phyloP scores from a whole-genome alignment of 768 basidiomycete genomes.

The Collybia mongolica region DNA sequence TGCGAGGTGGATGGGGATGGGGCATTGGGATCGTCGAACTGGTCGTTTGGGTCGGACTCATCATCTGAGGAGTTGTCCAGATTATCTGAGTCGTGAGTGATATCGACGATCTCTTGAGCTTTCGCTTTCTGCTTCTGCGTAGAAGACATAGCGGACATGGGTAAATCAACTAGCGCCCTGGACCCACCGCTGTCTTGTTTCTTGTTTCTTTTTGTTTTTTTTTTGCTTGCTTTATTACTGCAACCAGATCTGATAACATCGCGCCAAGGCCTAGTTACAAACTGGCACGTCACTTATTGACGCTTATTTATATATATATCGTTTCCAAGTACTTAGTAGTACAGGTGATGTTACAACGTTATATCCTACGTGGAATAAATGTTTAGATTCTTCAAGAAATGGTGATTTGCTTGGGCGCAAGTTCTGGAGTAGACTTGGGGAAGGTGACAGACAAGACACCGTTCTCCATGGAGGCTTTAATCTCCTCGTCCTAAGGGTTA shows the following conservation, averaged over 20 bases:
- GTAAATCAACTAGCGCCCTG: neutral
- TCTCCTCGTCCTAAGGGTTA: constrained; percentile 39
- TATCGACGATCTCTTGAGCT: constrained; percentile 39
- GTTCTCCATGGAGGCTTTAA: constrained; percentile 46
- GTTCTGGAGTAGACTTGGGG: constrained; percentile 42
- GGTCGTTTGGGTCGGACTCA: constrained; percentile 24
- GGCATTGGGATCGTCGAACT: constrained; percentile 8
- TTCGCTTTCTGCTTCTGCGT: constrained; percentile 41
- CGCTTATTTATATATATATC: neutral
- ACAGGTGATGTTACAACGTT: neutral
- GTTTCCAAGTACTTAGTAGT: too few species aligned
- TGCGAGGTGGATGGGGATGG: constrained; percentile 42
- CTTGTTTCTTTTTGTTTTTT: too few species aligned
- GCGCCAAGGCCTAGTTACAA: neutral
- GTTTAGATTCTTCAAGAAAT: constrained; percentile 10
- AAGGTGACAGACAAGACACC: constrained; percentile 48
- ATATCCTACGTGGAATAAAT: too few species aligned
- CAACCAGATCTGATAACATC: neutral
- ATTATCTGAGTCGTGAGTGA: constrained; percentile 31
- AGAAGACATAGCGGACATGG: constrained; percentile 24
- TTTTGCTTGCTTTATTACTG: too few species aligned
- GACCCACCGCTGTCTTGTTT: neutral
- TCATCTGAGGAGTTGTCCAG: constrained; percentile 27
- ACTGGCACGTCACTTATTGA: constrained; percentile 2
- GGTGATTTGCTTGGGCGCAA: constrained; percentile 41